Evolutionary conservation across 352 stramenopile species (phyloP), one percentile per base, ranked within the genome.

Genomic region (Pythium chondricola): DNA sequence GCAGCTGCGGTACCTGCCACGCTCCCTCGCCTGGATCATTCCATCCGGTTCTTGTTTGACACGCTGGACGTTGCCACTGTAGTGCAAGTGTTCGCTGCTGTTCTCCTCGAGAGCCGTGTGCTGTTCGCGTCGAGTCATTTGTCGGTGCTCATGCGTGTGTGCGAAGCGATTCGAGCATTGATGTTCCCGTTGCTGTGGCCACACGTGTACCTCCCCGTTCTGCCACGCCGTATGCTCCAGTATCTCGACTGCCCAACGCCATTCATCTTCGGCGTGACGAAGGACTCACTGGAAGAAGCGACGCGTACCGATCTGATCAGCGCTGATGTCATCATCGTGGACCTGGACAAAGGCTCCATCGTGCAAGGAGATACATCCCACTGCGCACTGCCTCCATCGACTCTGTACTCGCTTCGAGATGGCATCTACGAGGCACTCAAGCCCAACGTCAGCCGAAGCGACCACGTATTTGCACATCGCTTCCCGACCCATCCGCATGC

Each of bases 171-270:
- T 25, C 78, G 79, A 40, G 67, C 80, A 21, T 71, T 96, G n/a
- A 83, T 95, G 70, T 85, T 86, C 29, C 85, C 85, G 5, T 52
- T 96, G 16, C 62, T 80, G 16, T 96, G 85, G 85, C 82, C 84
- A 21, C 85, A 96, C 45, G 79, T 93, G 35, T 96, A 94, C 55
- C 56, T 89, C 6, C 84, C 81, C 0, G 68, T 95, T 32, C 65
- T 95, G 22, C 84, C 84, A 3, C 71, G 65, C 7, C 65, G 71
- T 43, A 85, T 94, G 75, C 61, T 91, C 16, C 76, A 88, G 62
- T 92, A 88, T 44, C 66, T 94, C 16, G 78, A 94, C 43, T 94
- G 83, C 42, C 83, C 83, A 3, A 94, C 83, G 2, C 83, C 83
- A 16, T 94, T 90, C 53, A 85, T 94, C 44, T 88, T 94, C 49